A percentile compares a stretch with the other conserved stretches of the same genome.
Conservation (phyloP, 495 filamentous ascomycete species). For the Cudoniella acicularis region DNA sequence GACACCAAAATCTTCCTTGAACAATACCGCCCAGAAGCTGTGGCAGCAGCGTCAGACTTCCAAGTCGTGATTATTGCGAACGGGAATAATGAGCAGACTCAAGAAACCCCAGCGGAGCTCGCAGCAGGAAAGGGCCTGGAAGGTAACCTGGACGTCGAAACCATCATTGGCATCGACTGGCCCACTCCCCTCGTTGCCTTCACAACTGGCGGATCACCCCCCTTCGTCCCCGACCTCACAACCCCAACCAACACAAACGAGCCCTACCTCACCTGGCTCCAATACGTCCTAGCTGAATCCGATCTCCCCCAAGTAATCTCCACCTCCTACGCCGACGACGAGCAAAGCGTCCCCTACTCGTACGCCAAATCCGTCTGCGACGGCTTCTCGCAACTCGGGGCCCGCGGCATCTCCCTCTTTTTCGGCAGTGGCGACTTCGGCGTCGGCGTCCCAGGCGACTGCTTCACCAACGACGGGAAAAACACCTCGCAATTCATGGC, state of each 20-base stretch:
- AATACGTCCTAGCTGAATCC: constrained; percentile 58
- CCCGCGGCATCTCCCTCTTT: constrained; percentile 65
- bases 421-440: constrained; percentile 72
- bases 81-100: constrained; percentile 57
- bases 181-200: constrained; percentile 58
- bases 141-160: constrained; percentile 71
- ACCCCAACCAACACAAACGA: constrained; percentile 29
- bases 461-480: constrained; percentile 63
- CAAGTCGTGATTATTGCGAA: constrained; percentile 59
- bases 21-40: constrained; percentile 48
- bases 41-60: constrained; percentile 35
- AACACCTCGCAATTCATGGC: constrained; percentile 58
- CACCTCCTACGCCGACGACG: constrained; percentile 68
- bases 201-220: constrained; percentile 59
- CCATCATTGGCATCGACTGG: constrained; percentile 56
- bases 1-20: constrained; percentile 50
- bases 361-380: constrained; percentile 66
- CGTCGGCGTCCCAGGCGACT: constrained; percentile 47
- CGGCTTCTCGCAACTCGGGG: constrained; percentile 65
- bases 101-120: constrained; percentile 32
- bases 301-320: constrained; percentile 68
- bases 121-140: constrained; percentile 45
- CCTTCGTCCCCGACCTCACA: constrained; percentile 51
- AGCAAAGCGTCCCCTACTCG: constrained; percentile 55
- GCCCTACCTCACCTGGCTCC: constrained; percentile 50